Conservation (phyloP, 225 moss, liverwort and hornwort genomes). For the Bryum argenteum region DNA sequence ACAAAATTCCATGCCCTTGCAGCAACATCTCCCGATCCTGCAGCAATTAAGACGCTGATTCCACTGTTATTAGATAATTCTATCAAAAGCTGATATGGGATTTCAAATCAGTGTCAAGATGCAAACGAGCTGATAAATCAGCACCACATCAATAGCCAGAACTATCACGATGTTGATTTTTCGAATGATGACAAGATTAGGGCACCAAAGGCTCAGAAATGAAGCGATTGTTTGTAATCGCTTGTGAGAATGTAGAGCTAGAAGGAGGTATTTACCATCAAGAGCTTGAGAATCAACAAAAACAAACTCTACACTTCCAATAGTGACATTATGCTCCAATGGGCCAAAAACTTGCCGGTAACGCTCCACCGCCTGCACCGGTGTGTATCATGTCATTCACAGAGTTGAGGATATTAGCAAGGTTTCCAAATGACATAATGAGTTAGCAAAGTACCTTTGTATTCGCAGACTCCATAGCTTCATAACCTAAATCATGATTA, state of each 20-base stretch:
- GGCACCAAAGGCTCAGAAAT: slow-evolving; percentile 6
- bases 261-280: slow-evolving; percentile 61
- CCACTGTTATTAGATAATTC: slow-evolving; percentile 51
- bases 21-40: slow-evolving; percentile 67
- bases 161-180: slow-evolving; percentile 9
- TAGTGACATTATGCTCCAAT: slow-evolving; percentile 51
- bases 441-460: slow-evolving; percentile 49
- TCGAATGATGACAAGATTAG: neutral
- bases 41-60: slow-evolving; percentile 57
- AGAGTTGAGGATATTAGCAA: neutral
- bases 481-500: slow-evolving; percentile 79
- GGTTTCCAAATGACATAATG: slow-evolving; percentile 1
- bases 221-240: neutral
- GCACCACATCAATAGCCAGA: neutral
- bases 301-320: slow-evolving; percentile 72
- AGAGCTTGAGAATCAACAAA: slow-evolving; percentile 80
- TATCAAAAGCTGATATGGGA: slow-evolving; percentile 6
- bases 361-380: slow-evolving; percentile 61
- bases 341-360: slow-evolving; percentile 59
- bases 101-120: slow-evolving; percentile 1
- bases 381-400: slow-evolving; percentile 4
- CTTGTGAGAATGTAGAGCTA: neutral
- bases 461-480: slow-evolving; percentile 51
- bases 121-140: neutral
- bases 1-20: slow-evolving; percentile 62